Conservation (phyloP, 768 basidiomycete genomes). For the Phylloporus arenicola region DNA sequence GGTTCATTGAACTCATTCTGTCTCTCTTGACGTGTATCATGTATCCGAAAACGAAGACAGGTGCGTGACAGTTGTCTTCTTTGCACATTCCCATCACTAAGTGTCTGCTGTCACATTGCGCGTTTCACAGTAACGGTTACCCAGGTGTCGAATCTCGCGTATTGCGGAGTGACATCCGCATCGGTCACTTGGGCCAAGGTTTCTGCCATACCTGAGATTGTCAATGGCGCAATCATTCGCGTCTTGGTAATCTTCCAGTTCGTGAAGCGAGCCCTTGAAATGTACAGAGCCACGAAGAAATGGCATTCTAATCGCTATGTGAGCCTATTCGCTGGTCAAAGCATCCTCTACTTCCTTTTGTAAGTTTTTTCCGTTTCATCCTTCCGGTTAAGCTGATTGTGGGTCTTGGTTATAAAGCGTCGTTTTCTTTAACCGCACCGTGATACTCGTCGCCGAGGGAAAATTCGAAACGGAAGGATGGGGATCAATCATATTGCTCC, state of each 20-base stretch:
- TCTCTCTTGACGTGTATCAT: not conserved
- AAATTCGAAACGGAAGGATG: conserved; percentile 1
- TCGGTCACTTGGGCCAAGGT: conserved; percentile 1
- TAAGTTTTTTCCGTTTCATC: conserved; percentile 1
- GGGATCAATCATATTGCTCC: not conserved
- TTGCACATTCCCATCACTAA: not conserved
- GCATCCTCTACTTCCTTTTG: conserved; percentile 11
- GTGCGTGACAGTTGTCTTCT: not conserved
- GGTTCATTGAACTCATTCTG: not conserved
- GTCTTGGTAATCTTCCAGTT: conserved; percentile 3
- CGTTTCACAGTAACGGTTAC: not conserved
- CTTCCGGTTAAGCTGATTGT: not conserved
- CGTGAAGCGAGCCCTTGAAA: not conserved
- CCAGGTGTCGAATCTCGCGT: not conserved
- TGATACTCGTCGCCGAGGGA: conserved; percentile 1
- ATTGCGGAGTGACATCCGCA: conserved; percentile 1
- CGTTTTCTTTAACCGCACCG: conserved; percentile 5
- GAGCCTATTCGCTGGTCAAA: conserved; percentile 4
- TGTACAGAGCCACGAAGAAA: not conserved
- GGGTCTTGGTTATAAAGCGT: conserved; percentile 1
- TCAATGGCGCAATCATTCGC: conserved; percentile 2
- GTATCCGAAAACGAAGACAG: not conserved
- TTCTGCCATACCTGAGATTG: conserved; percentile 1
- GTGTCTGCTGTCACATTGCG: not conserved
- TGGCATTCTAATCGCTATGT: conserved; percentile 8